Evolutionary conservation across 2,329 filamentous ascomycete species (phyloP), one percentile per base, ranked within the genome.

Genomic region (Aspergillus ustus): DNA sequence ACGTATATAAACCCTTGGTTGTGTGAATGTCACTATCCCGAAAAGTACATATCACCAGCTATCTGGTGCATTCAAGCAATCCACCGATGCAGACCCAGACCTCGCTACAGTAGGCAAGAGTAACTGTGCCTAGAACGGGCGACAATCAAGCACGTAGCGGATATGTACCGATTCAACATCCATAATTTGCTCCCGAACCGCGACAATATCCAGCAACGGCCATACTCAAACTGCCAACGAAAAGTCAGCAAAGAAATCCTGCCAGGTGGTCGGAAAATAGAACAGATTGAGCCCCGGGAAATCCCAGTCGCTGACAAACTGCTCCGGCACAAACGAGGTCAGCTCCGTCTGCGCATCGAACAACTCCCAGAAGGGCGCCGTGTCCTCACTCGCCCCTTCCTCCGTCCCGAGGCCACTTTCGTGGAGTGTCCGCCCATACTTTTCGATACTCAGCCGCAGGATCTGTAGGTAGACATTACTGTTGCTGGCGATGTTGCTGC

Each of bases 251-350:
- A 83, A 82, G 61, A 82, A 73, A 62, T 81, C 78, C 57, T 83
- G 80, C 77, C 80, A 82, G 6, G 76, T 77, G 11, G 78, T 74
- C 0, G 81, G 80, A 46, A 82, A 77, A 67, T 82, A 82, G 66
- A 82, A 81, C 46, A 86, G 58, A 74, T 81, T 84, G 40, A 86
- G 67, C 0, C 83, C 83, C 0, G 84, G 83, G 63, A 86, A 86
- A 62, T 85, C 83, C 84, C 83, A 86, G 61, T 85, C 83, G n/a
- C 84, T 81, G 0, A 84, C 78, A 63, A 86, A 86, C 60, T 86
- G 81, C 63, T 82, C 81, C 0, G 83, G 84, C 0, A 83, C 78
- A 70, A 85, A 86, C 8, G 78, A 80, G 57, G 85, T 82, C 34
- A 85, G 77, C 52, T 84, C 83, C 1, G 75, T 75, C 54, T 82